Evolutionary conservation across 257 asterid genomes (phyloP).

Genomic region (Solanum pennellii): DNA sequence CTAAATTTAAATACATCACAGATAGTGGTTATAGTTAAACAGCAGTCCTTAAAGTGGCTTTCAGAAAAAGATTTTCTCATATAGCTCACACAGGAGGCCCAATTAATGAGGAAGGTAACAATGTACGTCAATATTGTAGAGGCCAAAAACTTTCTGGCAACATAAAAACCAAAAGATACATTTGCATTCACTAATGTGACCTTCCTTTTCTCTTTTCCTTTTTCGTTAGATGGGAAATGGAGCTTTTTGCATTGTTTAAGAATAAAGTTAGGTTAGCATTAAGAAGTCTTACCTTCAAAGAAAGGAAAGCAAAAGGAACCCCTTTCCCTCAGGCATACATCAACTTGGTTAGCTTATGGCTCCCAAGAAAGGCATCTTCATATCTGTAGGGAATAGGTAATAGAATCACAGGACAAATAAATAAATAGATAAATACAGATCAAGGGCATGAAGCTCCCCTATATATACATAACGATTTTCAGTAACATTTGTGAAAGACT

Average conservation of each 20-base stretch:
- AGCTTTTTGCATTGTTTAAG: not conserved
- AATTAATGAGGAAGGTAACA: not conserved
- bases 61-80: not conserved
- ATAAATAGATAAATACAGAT: not conserved
- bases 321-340: not conserved
- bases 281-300: not conserved
- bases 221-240: not conserved
- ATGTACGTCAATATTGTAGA: not conserved
- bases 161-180: not conserved
- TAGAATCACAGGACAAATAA: conserved; percentile 13
- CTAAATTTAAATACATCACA: not conserved
- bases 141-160: not conserved
- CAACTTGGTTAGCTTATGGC: not conserved
- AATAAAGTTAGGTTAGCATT: not conserved
- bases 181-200: not conserved
- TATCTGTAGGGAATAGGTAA: conserved; percentile 10
- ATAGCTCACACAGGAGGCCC: not conserved
- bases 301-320: not conserved
- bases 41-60: not conserved
- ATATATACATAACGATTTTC: conserved; percentile 7
- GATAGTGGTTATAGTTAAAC: not conserved
- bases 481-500: not conserved
- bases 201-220: not conserved
- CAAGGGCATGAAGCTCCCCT: not conserved
- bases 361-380: conserved; percentile 12